Percentiles rank a stretch among this genome's conserved stretches.
Evolutionary conservation across 768 basidiomycete genomes (phyloP).

Genomic region (Mrakia gelida): DNA sequence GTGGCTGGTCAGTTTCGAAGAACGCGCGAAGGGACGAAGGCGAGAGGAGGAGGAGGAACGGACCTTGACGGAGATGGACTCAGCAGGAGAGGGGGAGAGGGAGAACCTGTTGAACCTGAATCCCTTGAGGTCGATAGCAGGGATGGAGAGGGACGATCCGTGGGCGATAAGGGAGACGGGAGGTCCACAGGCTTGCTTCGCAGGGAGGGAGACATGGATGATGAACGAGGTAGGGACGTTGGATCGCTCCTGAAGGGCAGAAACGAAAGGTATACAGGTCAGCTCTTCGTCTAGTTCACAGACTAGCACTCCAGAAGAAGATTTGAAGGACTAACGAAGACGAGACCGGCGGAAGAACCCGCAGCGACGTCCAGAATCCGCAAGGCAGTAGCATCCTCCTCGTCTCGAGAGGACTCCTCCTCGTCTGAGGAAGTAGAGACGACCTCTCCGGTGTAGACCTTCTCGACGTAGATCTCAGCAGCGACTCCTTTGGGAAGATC

Average conservation of each 20-base stretch:
- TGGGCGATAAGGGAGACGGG: conserved; percentile 22
- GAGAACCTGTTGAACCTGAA: conserved; percentile 21
- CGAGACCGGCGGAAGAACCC: not conserved
- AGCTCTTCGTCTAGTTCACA: not conserved
- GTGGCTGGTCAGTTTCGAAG: not conserved
- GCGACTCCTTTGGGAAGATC: not conserved
- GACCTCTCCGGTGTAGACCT: not conserved
- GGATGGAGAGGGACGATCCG: conserved; percentile 12
- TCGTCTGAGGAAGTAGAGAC: not conserved
- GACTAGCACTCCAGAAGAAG: not conserved
- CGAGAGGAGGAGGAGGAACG: not conserved
- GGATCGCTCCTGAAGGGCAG: not conserved
- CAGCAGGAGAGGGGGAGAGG: not conserved
- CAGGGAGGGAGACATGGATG: conserved; percentile 22
- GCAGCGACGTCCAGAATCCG: not conserved
- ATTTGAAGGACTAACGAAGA: not conserved
- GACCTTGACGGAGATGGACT: conserved; percentile 14
- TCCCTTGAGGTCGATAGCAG: conserved; percentile 16
- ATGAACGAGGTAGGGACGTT: conserved; percentile 10
- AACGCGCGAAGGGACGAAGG: not conserved
- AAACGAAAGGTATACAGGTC: not conserved
- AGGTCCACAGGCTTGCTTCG: not conserved
- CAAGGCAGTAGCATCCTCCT: not conserved
- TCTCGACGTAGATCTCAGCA: conserved; percentile 15
- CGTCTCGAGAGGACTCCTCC: not conserved